Percentiles rank a stretch among this genome's conserved stretches.
phyloP scores from a whole-genome alignment of 345 rosid species.

The Hibiscus mutabilis region DNA sequence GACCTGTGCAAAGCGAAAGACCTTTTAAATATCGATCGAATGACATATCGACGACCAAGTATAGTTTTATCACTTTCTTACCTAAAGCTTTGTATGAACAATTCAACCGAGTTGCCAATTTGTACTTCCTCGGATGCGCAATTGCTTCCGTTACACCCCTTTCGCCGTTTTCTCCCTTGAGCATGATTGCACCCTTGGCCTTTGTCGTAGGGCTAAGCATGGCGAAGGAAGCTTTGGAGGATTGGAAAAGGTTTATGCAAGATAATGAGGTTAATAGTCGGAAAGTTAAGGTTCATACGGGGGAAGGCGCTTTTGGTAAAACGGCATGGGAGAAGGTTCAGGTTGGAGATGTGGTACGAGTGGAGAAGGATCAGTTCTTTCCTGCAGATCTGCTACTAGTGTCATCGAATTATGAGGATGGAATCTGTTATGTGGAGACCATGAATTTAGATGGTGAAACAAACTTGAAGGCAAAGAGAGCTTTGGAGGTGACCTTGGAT shows the following conservation, averaged over 20 bases:
- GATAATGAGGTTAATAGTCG: conserved; percentile 77
- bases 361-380: conserved; percentile 87
- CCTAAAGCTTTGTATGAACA: conserved; percentile 92
- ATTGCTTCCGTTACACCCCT: conserved; percentile 67
- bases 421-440: conserved; percentile 96
- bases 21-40: conserved; percentile 68
- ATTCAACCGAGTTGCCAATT: conserved; percentile 86
- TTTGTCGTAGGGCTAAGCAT: conserved; percentile 91
- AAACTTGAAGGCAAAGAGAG: conserved; percentile 80
- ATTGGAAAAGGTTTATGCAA: conserved; percentile 92
- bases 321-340: conserved; percentile 63
- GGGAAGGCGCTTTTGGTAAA: conserved; percentile 48
- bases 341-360: conserved; percentile 85
- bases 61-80: conserved; percentile 60
- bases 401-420: conserved; percentile 90
- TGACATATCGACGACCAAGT: conserved; percentile 79
- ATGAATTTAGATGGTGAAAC: conserved; percentile 99
- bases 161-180: conserved; percentile 74
- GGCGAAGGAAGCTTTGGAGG: conserved; percentile 92
- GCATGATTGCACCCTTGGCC: conserved; percentile 87
- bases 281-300: conserved; percentile 50
- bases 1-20: conserved; percentile 63
- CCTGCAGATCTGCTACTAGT: conserved; percentile 84
- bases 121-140: conserved; percentile 84
- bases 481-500: conserved; percentile 60